These are phyloP conservation scores for Apiotrichum sp. DNA, from an alignment of 1,284 basidiomycete species.

Conservation along the genomic window DNA sequence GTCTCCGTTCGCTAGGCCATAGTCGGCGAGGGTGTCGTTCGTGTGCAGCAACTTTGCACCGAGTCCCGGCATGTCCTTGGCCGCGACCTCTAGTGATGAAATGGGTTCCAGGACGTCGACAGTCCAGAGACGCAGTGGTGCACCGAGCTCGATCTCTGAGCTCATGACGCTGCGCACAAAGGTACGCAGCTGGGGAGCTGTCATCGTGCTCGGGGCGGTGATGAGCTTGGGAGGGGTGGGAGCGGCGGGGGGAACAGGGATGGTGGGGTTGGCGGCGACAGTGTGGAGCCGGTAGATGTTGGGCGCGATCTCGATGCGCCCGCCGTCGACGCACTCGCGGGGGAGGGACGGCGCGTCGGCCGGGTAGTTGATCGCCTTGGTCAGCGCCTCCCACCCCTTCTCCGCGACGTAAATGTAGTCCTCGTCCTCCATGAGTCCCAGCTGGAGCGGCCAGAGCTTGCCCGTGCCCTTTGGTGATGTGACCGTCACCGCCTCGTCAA, in stretches of 20 bases:
- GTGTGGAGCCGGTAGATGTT: constrained; percentile 60
- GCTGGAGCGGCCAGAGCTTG: constrained; percentile 34
- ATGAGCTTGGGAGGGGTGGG: constrained; percentile 7
- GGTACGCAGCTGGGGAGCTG: constrained; percentile 4
- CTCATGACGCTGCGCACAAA: constrained; percentile 9
- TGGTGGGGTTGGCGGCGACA: constrained; percentile 15
- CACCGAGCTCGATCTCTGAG: not conserved
- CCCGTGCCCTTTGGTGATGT: constrained; percentile 13
- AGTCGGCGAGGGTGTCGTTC: constrained; percentile 16
- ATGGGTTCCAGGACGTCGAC: constrained; percentile 12
- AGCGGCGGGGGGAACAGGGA: constrained; percentile 14
- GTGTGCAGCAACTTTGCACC: constrained; percentile 15
- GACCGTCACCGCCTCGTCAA: constrained; percentile 19
- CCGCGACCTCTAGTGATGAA: constrained; percentile 4
- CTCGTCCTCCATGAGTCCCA: constrained; percentile 57
- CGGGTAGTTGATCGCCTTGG: constrained; percentile 26
- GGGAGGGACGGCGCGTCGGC: constrained; percentile 47
- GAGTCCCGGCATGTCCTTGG: constrained; percentile 18
- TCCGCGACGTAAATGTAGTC: constrained; percentile 74
- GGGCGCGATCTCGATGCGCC: constrained; percentile 69
- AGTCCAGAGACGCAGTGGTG: constrained; percentile 23
- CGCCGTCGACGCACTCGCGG: constrained; percentile 50
- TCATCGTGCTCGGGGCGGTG: constrained; percentile 11
- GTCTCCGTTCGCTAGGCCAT: constrained; percentile 31
- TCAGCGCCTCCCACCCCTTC: constrained; percentile 64